Evolutionary conservation across 2,329 filamentous ascomycete genomes (phyloP), one percentile per base, ranked within the genome.

Genomic region (Ceratocystis destructans): DNA sequence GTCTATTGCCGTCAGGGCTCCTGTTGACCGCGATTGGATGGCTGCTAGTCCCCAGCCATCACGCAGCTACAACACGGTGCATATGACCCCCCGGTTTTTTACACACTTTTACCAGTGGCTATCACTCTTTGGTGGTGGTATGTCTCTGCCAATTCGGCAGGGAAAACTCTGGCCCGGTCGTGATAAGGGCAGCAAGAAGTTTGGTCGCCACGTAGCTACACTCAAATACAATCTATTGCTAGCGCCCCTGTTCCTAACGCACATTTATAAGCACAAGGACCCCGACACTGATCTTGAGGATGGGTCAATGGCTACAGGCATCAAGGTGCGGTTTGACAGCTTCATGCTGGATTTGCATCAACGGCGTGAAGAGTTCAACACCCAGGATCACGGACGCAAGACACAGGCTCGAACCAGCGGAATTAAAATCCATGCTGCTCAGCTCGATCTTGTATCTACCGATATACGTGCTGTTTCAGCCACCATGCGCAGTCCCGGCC

Each of bases 101-200:
- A 96, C 93, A 0, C 94, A 99, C 74, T 99, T 99, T 79, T 97
- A 92, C 77, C 86, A 87, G 67, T 99, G 94, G 94, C 97, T 92
- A 91, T 93, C 89, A 0, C 85, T 97, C 70, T 99, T 99, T 75
- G 91, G 91, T 7, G 92, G 93, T 1, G 88, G 93, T 7, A 91
- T 97, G 86, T 95, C 93, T 10, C 80, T 99, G 33, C 95, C 94
- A 10, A 88, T 99, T 67, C 89, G 94, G 0, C 95, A 99, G 77
- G 94, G 94, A 17, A 82, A 83, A 61, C 81, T 99, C 2, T 99
- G 92, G 86, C 93, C 92, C 5, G 91, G 90, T 0, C 83, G 91
- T 28, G 94, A 96, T 71, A 96, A 96, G 79, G 94, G 90, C 59
- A 96, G 90, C 79, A 99, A 99, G 78, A 99, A 99, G 74, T 99